Evolutionary conservation across 176 grass and related monocot genomes (phyloP).

Genomic region (Aegilops tauschii): DNA sequence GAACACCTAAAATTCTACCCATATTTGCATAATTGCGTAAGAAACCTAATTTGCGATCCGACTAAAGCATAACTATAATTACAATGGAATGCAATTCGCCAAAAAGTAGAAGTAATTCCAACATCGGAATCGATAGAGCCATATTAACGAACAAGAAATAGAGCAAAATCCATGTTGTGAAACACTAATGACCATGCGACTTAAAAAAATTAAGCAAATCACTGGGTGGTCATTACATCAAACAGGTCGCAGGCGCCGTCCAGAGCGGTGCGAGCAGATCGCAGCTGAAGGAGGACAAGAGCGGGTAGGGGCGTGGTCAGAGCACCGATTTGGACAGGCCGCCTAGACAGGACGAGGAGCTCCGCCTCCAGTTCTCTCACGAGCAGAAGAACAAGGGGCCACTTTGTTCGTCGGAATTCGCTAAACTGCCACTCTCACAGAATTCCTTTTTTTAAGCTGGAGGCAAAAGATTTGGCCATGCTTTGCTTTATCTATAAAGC

Average conservation of each 20-base stretch:
- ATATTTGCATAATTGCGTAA: not conserved
- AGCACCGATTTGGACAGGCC: not conserved
- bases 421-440: not conserved
- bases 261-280: not conserved
- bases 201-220: not conserved
- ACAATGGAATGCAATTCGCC: not conserved
- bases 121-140: not conserved
- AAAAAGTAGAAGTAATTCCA: not conserved
- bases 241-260: not conserved
- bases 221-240: slow-evolving; percentile 3
- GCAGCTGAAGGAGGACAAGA: not conserved
- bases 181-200: not conserved
- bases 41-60: not conserved
- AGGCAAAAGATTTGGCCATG: too few relatives aligned
- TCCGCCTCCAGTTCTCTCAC: not conserved
- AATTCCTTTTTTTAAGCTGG: too few relatives aligned
- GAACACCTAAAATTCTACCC: not conserved
- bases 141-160: not conserved
- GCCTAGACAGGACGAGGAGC: not conserved
- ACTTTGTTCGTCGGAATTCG: not conserved
- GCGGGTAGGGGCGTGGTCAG: too few relatives aligned
- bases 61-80: not conserved
- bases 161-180: not conserved
- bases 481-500: too few relatives aligned
- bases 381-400: not conserved